Evolutionary conservation across 148 eudicot genomes (phyloP), one percentile per base, ranked within the genome.

Genomic region (Vaccinium myrtillus): DNA sequence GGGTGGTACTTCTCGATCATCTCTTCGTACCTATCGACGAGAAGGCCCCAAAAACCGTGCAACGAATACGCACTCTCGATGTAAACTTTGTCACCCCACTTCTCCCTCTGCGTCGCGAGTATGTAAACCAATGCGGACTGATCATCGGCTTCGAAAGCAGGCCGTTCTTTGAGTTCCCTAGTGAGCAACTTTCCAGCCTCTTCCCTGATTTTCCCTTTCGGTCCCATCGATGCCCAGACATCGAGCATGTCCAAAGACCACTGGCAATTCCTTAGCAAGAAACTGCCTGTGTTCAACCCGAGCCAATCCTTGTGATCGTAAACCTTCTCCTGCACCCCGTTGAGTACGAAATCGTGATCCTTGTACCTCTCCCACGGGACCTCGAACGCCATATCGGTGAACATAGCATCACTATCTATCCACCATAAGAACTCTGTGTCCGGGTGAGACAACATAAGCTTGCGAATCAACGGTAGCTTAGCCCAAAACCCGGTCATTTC

Each of bases 361-460:
- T 88, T 87, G 49, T 94, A 94, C 78, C 93, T 89, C 82, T 89
- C 90, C 93, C 94, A 91, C 1, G 98, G 98, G 0, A 94, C 46
- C 90, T 94, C 95, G 69, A 92, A 94, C 5, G 86, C 88, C 98
- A 94, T 93, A 83, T 94, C 98, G 1, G 98, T 94, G 71, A 94
- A 93, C 94, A 94, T 90, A 3, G 98, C 96, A 88, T 94, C 98
- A 89, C 94, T 93, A 67, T 94, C 98, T 92, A 93, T 91, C 96
- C 98, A 93, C 96, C 98, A 93, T 0, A 92, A 67, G 65, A 91
- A 94, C 88, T 93, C 95, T 5, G 93, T 77, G n/a, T 94, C 98
- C 2, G 95, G 98, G 80, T 93, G 98, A 1, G 94, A 91, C 61
- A 94, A 53, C 88, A 94, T 78, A 0, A 94, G 80, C 84, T 90